phyloP scores from a whole-genome alignment of 73 alveolate genomes.

The Halteria grandinella region DNA sequence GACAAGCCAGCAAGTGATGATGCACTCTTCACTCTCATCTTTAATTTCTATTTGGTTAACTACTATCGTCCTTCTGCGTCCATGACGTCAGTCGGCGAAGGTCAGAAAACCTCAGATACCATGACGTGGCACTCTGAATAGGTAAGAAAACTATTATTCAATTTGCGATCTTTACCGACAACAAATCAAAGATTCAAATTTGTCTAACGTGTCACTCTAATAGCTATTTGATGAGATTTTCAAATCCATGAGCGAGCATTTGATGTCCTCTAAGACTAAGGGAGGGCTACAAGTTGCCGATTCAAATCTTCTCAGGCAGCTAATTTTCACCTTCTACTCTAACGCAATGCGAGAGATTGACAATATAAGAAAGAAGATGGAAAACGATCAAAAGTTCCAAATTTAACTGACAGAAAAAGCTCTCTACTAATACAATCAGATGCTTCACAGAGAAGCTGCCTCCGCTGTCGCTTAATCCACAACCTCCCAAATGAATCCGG shows the following conservation, averaged over 20 bases:
- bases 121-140: conserved; percentile 49
- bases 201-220: too few relatives aligned
- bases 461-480: too few relatives aligned
- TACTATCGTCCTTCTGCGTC: conserved; percentile 32
- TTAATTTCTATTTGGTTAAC: conserved; percentile 37
- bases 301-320: conserved; percentile 33
- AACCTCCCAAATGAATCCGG: too few relatives aligned
- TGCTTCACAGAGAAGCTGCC: too few relatives aligned
- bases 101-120: too few relatives aligned
- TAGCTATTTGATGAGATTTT: conserved; percentile 51
- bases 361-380: conserved; percentile 38
- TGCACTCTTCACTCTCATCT: conserved; percentile 17
- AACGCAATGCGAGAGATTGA: conserved; percentile 51
- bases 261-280: too few relatives aligned
- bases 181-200: too few relatives aligned
- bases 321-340: conserved; percentile 58
- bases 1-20: conserved; percentile 1
- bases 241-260: too few relatives aligned
- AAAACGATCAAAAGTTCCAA: conserved; percentile 53
- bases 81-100: too few relatives aligned
- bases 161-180: too few relatives aligned
- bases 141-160: background rate
- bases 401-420: conserved; percentile 58
- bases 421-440: too few relatives aligned
- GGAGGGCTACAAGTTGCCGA: too few relatives aligned